A percentile compares a stretch with the other conserved stretches of the same genome.
phyloP scores from a whole-genome alignment of 768 basidiomycete genomes.

The Paxillus rubicundulus region DNA sequence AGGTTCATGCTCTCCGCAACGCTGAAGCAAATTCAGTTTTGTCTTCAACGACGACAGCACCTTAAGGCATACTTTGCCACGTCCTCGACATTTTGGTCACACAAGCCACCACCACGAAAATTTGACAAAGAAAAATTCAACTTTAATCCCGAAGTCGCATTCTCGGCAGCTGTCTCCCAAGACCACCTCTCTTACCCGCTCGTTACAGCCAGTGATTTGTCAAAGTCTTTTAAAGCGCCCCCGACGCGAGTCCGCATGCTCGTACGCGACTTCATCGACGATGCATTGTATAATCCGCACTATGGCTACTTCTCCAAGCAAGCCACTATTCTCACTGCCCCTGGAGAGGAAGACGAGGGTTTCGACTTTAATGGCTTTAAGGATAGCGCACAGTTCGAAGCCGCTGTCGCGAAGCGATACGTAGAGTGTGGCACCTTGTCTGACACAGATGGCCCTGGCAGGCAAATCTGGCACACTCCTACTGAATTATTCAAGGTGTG shows the following conservation, averaged over 20 bases:
- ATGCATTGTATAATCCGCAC: constrained; percentile 93
- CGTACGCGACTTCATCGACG: constrained; percentile 93
- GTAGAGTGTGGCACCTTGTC: constrained; percentile 60
- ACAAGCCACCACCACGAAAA: constrained; percentile 12
- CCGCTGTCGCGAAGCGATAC: constrained; percentile 76
- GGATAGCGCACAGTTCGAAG: constrained; percentile 75
- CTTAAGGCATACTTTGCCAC: constrained; percentile 27
- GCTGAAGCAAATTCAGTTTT: constrained; percentile 15
- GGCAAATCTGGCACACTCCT: constrained; percentile 98
- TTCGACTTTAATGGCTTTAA: constrained; percentile 71
- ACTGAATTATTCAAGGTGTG: constrained; percentile 93
- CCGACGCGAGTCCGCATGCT: constrained; percentile 90
- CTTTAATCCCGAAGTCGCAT: constrained; percentile 64
- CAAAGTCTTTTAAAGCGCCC: constrained; percentile 47
- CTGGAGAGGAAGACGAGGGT: constrained; percentile 36
- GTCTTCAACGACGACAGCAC: constrained; percentile 21
- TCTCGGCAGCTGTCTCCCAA: constrained; percentile 45
- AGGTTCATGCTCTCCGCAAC: constrained; percentile 21
- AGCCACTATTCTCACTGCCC: constrained; percentile 81
- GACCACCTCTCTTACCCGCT: constrained; percentile 49
- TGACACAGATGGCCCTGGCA: constrained; percentile 65
- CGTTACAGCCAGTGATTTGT: constrained; percentile 72
- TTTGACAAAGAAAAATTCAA: constrained; percentile 62
- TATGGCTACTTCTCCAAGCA: constrained; percentile 97
- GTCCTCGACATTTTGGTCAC: constrained; percentile 12